Conservation (phyloP, 176 grass and related monocot genomes). For the Cenchrus americanus region DNA sequence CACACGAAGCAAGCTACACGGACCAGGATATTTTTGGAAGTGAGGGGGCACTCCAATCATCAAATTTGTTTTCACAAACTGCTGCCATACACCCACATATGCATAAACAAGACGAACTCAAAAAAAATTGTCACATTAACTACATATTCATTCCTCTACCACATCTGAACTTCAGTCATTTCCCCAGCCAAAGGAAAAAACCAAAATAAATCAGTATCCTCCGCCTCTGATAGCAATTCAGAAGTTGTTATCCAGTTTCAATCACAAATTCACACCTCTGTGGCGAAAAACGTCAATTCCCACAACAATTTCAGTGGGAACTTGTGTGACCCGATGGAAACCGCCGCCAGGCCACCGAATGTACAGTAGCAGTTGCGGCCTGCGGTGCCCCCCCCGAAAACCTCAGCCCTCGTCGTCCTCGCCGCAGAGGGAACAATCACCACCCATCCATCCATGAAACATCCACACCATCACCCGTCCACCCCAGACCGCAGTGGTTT, state of each 20-base stretch:
- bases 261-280: not conserved
- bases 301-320: not conserved
- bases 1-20: not conserved
- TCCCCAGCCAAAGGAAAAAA: not conserved
- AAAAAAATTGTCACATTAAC: not conserved
- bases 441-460: not conserved
- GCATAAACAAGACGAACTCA: not conserved
- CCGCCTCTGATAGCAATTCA: not conserved
- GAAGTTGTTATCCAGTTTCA: not conserved
- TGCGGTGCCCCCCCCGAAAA: no score
- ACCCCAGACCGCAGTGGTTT: not conserved
- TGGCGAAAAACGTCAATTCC: not conserved
- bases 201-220: not conserved
- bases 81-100: not conserved
- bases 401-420: not conserved
- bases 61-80: not conserved
- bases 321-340: not conserved
- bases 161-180: constrained; percentile 3
- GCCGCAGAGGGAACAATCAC: not conserved
- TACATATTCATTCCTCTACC: not conserved
- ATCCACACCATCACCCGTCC: not conserved
- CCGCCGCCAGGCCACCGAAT: not conserved
- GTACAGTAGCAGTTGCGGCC: not conserved
- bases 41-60: not conserved
- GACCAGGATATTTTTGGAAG: constrained; percentile 31